Percentiles rank a stretch among this genome's conserved stretches.
Conservation (phyloP, 2,329 filamentous ascomycete species). For the Helotiales sp. region DNA sequence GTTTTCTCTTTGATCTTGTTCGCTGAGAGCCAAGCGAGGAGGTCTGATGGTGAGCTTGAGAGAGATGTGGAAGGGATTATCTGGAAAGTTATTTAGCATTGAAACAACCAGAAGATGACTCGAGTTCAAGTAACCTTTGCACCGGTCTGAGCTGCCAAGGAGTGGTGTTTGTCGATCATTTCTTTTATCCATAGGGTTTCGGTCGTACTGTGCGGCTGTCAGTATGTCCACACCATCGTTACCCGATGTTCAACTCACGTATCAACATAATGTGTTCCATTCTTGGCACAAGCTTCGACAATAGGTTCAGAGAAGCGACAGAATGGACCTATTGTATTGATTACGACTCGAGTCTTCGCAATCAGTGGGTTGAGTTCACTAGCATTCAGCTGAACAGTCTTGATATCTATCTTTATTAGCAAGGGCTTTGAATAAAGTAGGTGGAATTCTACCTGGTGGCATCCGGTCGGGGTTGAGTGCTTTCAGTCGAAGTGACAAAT, state of each 20-base stretch:
- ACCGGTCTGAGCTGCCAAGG: conserved; percentile 1
- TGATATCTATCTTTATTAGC: conserved; percentile 39
- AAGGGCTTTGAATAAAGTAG: neutral
- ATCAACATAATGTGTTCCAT: conserved; percentile 65
- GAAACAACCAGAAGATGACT: neutral
- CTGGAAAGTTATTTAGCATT: neutral
- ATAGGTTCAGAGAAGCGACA: conserved; percentile 63
- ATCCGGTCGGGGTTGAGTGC: conserved; percentile 52
- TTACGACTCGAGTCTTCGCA: conserved; percentile 50
- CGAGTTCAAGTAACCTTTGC: neutral
- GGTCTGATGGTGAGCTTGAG: neutral
- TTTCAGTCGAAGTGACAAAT: conserved; percentile 54
- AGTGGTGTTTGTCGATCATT: conserved; percentile 10
- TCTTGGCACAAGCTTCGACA: conserved; percentile 62
- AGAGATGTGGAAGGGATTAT: neutral
- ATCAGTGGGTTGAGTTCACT: conserved; percentile 9
- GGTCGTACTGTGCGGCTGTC: conserved; percentile 5
- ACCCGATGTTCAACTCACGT: neutral
- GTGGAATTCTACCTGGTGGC: conserved; percentile 39
- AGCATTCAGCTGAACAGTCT: conserved; percentile 10
- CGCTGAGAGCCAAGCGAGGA: neutral
- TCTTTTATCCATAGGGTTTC: conserved; percentile 16
- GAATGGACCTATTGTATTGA: conserved; percentile 64
- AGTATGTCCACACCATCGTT: neutral
- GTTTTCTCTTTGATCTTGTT: neutral